Evolutionary conservation across 331 rosid genomes (phyloP), one percentile per base, ranked within the genome.

Genomic region (Saraca asoca): DNA sequence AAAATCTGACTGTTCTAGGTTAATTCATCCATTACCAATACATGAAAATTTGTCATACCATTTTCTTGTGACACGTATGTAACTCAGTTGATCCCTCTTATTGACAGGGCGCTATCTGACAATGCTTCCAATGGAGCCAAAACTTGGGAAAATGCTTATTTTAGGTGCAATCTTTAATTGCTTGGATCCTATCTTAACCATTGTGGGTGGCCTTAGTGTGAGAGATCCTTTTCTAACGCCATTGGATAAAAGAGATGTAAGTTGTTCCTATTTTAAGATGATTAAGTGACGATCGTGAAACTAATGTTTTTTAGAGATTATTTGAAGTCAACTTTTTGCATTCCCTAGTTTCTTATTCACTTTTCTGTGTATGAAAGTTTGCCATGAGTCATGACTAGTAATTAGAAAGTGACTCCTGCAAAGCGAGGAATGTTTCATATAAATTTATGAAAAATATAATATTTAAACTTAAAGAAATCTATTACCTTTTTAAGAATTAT

Each of bases 91-190:
- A 75, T 68, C 46, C 61, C 61, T 82, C 72, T 24, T 15, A 58
- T 76, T 80, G 75, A 71, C 89, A 94, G 99, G 99, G 55, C 84
- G 82, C 72, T 79, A 83, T 74, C 74, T 94, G 71, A 79, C 87
- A 15, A 74, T 80, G 91, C 95, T 94, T 80, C 97, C 99, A 6
- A 81, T 90, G 96, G 99, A 90, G 74, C 99, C 99, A 77, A 94
- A 94, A 80, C 95, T 90, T 59, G 99, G 96, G 66, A 90, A 94
- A 79, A 90, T 94, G 96, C 96, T 90, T 72, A 79, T 94, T 56
- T 59, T 88, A 66, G 99, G 97, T 41, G 75, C 95, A 49, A 83
- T 86, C 71, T 85, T 94, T 69, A 90, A 88, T 69, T 94, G 97
- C 76, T 82, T 94, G 74, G 99, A 90, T 80, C 99, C 99, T 43